A percentile compares a stretch with the other conserved stretches of the same genome.
phyloP scores from a whole-genome alignment of 495 filamentous ascomycete genomes.

The Friedmanniomyces endolithicus region DNA sequence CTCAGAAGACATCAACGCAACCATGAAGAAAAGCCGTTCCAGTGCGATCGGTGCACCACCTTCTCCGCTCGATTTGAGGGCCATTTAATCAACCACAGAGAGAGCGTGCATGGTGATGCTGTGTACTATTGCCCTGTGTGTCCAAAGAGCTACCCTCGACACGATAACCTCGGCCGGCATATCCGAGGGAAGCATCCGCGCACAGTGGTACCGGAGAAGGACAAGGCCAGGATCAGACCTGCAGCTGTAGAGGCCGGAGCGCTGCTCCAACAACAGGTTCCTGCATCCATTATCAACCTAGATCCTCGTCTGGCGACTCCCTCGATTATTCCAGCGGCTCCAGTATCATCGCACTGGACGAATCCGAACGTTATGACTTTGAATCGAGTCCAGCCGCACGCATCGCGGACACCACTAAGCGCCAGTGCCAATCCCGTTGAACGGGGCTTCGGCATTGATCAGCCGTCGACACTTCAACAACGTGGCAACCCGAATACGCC shows the following conservation, averaged over 20 bases:
- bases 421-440: no score
- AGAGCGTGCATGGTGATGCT: background rate
- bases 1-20: background rate
- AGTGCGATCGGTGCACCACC: background rate
- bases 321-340: no score
- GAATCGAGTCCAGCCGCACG: no score
- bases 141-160: background rate
- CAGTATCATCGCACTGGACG: no score
- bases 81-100: background rate
- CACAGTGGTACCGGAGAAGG: background rate
- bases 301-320: background rate
- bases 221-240: background rate
- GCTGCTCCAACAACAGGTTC: background rate
- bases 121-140: background rate
- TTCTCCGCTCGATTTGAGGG: background rate
- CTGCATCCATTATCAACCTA: background rate
- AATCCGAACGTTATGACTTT: no score
- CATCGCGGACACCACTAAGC: no score
- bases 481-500: no score
- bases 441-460: no score
- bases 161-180: background rate
- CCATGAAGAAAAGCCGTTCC: background rate
- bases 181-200: background rate
- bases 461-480: no score
- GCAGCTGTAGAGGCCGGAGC: background rate